Evolutionary conservation across 2,329 filamentous ascomycete genomes (phyloP).

Genomic region (Drechslera avenae): DNA sequence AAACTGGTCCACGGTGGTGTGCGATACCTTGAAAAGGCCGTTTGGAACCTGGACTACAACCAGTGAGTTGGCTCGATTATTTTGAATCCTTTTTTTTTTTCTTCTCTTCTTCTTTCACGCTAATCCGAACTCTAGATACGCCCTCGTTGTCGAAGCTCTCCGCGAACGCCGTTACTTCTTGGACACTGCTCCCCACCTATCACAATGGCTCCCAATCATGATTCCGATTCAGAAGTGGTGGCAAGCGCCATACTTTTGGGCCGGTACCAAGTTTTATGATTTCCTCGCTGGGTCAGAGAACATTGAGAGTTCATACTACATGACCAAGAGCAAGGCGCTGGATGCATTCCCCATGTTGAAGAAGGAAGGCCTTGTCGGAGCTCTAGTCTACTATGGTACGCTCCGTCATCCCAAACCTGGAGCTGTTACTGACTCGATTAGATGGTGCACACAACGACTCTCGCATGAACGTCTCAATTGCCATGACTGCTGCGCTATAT

Average conservation of each 20-base stretch:
- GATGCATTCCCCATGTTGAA: constrained; percentile 90
- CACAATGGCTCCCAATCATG: constrained; percentile 81
- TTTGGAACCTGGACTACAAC: constrained; percentile 83
- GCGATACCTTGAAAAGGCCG: constrained; percentile 82
- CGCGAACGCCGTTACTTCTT: constrained; percentile 83
- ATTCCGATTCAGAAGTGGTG: constrained; percentile 82
- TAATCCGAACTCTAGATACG: constrained; percentile 52
- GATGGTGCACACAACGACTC: constrained; percentile 93
- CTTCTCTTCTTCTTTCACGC: not conserved
- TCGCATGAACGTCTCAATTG: constrained; percentile 87
- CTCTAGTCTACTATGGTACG: constrained; percentile 81
- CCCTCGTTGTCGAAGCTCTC: constrained; percentile 79
- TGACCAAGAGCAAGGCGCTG: constrained; percentile 83
- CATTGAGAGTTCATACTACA: constrained; percentile 86
- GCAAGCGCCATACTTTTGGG: constrained; percentile 81
- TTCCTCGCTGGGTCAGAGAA: constrained; percentile 83
- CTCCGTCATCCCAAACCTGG: not conserved
- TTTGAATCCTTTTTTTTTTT: too few species aligned
- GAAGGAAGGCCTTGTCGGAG: constrained; percentile 76
- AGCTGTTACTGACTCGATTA: constrained; percentile 38
- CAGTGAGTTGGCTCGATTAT: constrained; percentile 58
- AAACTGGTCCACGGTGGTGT: constrained; percentile 87
- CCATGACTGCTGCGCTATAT: constrained; percentile 87
- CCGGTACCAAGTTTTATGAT: constrained; percentile 81
- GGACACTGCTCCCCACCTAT: constrained; percentile 81